These are phyloP conservation scores for Leccinum variicolor DNA, from an alignment of 768 basidiomycete genomes.

Conservation along the genomic window DNA sequence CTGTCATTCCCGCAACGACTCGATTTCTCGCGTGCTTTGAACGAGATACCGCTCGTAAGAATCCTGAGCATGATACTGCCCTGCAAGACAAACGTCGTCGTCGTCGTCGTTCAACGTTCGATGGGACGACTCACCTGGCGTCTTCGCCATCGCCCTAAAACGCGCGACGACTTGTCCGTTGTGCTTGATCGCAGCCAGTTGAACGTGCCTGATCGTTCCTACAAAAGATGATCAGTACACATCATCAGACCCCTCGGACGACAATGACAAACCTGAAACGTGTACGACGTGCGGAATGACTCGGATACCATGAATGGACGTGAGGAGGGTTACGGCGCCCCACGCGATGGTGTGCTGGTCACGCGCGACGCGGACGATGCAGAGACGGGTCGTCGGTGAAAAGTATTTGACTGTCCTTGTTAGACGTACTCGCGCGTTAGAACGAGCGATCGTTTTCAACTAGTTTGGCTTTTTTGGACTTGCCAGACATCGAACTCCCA, in stretches of 20 bases:
- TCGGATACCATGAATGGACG: slow-evolving; percentile 27
- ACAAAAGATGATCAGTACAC: not conserved
- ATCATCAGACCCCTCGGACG: not conserved
- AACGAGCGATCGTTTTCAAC: not conserved
- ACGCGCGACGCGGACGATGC: slow-evolving; percentile 82
- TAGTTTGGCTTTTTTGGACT: not conserved
- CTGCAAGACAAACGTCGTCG: slow-evolving; percentile 26
- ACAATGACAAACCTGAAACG: slow-evolving; percentile 60
- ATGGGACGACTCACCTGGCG: slow-evolving; percentile 40
- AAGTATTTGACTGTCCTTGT: slow-evolving; percentile 79
- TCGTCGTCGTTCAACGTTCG: not conserved
- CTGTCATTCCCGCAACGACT: slow-evolving; percentile 58
- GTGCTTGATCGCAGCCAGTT: slow-evolving; percentile 75
- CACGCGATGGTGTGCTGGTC: slow-evolving; percentile 79
- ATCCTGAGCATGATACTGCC: slow-evolving; percentile 48
- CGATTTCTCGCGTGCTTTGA: slow-evolving; percentile 57
- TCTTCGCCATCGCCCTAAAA: slow-evolving; percentile 52
- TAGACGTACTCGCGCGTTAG: slow-evolving; percentile 1
- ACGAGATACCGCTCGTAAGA: slow-evolving; percentile 58
- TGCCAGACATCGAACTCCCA: slow-evolving; percentile 41
- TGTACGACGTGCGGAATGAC: slow-evolving; percentile 78
- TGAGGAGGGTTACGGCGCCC: slow-evolving; percentile 78
- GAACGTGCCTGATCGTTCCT: slow-evolving; percentile 89
- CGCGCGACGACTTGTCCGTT: slow-evolving; percentile 70
- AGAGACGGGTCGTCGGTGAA: slow-evolving; percentile 78